Evolutionary conservation across 306 rosid genomes (phyloP), one percentile per base, ranked within the genome.

Genomic region (Morella rubra): DNA sequence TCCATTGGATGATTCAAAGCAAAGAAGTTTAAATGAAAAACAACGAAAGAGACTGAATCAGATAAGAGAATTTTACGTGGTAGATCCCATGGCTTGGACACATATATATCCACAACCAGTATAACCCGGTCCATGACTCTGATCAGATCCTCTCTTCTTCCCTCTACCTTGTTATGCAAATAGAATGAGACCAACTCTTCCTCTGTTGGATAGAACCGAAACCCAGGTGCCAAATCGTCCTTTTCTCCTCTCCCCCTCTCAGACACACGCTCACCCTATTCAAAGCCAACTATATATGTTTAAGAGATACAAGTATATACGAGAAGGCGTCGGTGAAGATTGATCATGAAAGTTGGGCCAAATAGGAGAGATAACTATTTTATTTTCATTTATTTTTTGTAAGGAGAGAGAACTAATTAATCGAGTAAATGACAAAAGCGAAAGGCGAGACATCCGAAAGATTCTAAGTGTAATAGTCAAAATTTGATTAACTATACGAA

Each of bases 141-240:
- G 53, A 73, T 79, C 58, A 85, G 16, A 37, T 81, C 87, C 16
- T 87, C 84, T 5, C 76, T 82, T 14, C 4, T 27, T 60, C 96
- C 93, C 45, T 91, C 84, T 11, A 94, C 89, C 84, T 89, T 91
- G 44, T 83, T 84, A 1, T 41, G 84, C 15, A 94, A 85, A 80
- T 91, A 91, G 81, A 91, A 91, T 0, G 87, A 81, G 51, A 94
- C 77, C 32, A 93, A 76, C 71, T 93, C 98, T 73, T 91, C 96
- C 81, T 93, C 97, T 2, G 97, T 93, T 0, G 97, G 98, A 79
- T 86, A 91, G 84, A 94, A 94, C 40, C 95, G 87, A 84, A 82
- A 91, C 78, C 98, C 97, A 8, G 93, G 94, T 73, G 92, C 75
- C 70, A 89, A 80, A 69, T 81, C 77, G 24, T 51, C 88, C 97